These are phyloP conservation scores for Nemania abortiva DNA, from an alignment of 2,329 filamentous ascomycete species.

Conservation along the genomic window DNA sequence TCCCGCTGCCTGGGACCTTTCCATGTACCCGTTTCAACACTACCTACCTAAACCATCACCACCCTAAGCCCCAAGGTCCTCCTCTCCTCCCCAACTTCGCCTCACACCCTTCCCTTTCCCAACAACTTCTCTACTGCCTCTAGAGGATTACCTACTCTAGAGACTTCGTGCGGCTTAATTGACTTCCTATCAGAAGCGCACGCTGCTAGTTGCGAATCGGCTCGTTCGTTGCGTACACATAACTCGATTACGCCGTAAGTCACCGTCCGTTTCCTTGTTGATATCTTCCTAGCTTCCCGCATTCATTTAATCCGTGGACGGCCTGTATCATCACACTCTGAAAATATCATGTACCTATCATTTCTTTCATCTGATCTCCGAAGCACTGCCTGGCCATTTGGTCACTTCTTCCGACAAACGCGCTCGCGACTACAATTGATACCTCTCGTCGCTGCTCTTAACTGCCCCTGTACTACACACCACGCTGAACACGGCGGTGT, in stretches of 20 bases:
- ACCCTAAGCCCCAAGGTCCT: not conserved
- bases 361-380: not conserved
- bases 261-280: not conserved
- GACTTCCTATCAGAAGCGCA: not conserved
- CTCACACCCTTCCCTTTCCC: not conserved
- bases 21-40: not conserved
- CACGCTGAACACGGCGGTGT: not conserved
- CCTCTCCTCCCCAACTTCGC: not conserved
- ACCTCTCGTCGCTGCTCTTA: not conserved
- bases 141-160: not conserved
- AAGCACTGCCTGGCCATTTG: not conserved
- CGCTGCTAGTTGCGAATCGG: not conserved
- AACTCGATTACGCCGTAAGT: conserved; percentile 8
- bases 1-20: not conserved
- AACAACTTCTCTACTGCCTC: not conserved
- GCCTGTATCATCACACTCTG: not conserved
- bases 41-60: not conserved
- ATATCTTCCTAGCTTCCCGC: not conserved
- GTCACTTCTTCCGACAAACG: not conserved
- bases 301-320: not conserved
- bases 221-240: not conserved
- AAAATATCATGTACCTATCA: not conserved
- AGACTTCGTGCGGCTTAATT: not conserved
- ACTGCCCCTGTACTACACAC: not conserved
- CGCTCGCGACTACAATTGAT: no score